Base-by-base conservation (phyloP, 1,284 basidiomycete genomes). In the Fomitiporia mediterranea region DNA sequence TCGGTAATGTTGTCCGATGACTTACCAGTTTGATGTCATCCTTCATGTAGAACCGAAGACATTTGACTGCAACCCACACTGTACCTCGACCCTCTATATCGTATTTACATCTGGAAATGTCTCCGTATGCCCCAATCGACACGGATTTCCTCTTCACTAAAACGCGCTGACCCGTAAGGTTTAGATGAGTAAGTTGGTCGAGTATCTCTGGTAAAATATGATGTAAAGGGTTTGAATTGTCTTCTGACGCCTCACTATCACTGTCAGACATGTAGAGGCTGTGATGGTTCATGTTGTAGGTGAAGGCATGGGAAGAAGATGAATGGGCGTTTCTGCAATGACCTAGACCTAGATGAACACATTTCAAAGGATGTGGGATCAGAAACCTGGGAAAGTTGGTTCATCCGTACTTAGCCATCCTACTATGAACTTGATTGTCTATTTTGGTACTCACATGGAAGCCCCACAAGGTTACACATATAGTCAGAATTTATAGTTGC, bases 41-140 rank as follows among this genome's bases (percentile, higher is more conserved):
- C 35, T 37, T 37, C 35, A 39, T 8, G 21, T 40, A 30, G 15
- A 50, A 23, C 4, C 54, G 46, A 6, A 55, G 15, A 30, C 48
- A 23, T 30, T 55, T 55, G 35, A 55, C 34, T 1, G 54, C 54
- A 4, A 55, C 54, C 7, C 19, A 28, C 9, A 51, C 39, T 11
- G 38, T 23, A 9, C 28, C 37, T 25, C n/a, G 3, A 19, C 2
- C 47, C 19, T 15, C 17, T 2, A 27, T n/a, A 3, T 8, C 3
- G 42, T 19, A 48, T 1, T 4, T 4, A 21, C 53, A 25, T 27
- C 17, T 55, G 21, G 4, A 47, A 19, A 55, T 32, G n/a, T 55
- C 43, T 2, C 43, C 34, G 28, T 47, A 55, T n/a, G 42, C 30
- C 19, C 53, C 53, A n/a, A 2, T 19, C 2, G 39, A 13, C 15